Evolutionary conservation across 2,329 filamentous ascomycete species (phyloP), one percentile per base, ranked within the genome.

Genomic region (Monilinia fructigena): DNA sequence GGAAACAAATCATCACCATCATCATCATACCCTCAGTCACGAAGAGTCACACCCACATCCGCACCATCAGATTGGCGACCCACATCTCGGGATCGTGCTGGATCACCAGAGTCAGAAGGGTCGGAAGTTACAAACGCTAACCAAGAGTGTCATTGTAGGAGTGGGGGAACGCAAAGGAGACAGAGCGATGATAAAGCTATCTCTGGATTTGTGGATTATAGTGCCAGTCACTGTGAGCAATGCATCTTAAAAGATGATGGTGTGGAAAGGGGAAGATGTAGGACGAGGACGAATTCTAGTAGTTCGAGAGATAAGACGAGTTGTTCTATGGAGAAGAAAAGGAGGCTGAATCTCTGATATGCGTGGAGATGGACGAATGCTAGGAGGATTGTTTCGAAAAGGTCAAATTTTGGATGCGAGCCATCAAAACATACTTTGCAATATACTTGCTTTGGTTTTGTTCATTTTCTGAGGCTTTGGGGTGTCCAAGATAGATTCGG

Each of bases 211-310:
- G 31, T n/a, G 18, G 38, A 7, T 40, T 50, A 50, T 38, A 20
- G 28, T 14, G n/a, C 23, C 20, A 8, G n/a, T 26, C 31, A n/a
- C 8, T 50, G 58, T 12, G 45, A 61, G 45, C 58, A 40, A 45
- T 38, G 58, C 7, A 61, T 50, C 4, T 7, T 40, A 7, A 23
- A 31, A 40, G 45, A 52, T 11, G 58, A 61, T 8, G 58, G n/a
- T 1, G 31, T 52, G 20, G 58, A 61, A 42, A 61, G 58, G 31
- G 58, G 58, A 40, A 38, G 58, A 61, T 50, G 58, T 40, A 61
- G 58, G 58, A 40, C 58, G 45, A 50, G 58, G 45, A 61, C 58
- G 14, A 61, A 61, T 52, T 61, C 45, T 18, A 61, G 58, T 20
- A 50, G 14, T 48, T 61, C 58, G 18, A 50, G 58, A 31, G 45